Percentiles rank a stretch among this genome's conserved stretches.
Evolutionary conservation across 306 rosid genomes (phyloP).

Genomic region (Rosa persica): DNA sequence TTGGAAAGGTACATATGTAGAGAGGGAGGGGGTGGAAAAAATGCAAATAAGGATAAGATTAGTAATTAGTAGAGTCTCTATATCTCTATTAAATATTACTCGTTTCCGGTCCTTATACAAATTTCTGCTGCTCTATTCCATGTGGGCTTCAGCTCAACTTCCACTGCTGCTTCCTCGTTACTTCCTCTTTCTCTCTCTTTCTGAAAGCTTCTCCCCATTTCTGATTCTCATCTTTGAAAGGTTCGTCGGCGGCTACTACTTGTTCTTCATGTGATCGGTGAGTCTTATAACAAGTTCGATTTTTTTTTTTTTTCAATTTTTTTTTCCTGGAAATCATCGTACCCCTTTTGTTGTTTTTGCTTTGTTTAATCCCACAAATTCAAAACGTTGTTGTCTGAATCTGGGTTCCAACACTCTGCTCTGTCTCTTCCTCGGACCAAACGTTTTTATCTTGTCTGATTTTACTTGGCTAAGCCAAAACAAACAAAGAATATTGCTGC

Average conservation of each 20-base stretch:
- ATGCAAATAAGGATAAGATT: slow-evolving; percentile 10
- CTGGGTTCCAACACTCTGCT: slow-evolving; percentile 6
- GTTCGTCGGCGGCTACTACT: slow-evolving; percentile 8
- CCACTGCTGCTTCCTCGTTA: slow-evolving; percentile 45
- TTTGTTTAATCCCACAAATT: background rate
- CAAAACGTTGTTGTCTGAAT: slow-evolving; percentile 17
- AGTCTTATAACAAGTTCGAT: slow-evolving; percentile 29
- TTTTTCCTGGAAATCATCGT: slow-evolving; percentile 4
- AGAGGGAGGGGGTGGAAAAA: background rate
- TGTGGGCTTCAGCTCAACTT: slow-evolving; percentile 41
- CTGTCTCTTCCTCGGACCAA: background rate
- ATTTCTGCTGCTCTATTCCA: slow-evolving; percentile 40
- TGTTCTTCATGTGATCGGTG: slow-evolving; percentile 44
- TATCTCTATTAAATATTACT: slow-evolving; percentile 43
- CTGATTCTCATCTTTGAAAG: slow-evolving; percentile 7
- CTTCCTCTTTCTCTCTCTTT: slow-evolving; percentile 31
- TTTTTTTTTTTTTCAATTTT: background rate
- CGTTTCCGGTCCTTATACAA: slow-evolving; percentile 36
- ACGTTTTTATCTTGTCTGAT: background rate
- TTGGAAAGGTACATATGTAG: background rate
- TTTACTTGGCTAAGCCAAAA: slow-evolving; percentile 1
- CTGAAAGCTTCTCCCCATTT: slow-evolving; percentile 23
- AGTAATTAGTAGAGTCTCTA: background rate
- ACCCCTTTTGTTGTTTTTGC: slow-evolving; percentile 6
- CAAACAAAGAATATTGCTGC: background rate